phyloP scores from a whole-genome alignment of 1,284 basidiomycete genomes.

The Leucoagaricus sp. region DNA sequence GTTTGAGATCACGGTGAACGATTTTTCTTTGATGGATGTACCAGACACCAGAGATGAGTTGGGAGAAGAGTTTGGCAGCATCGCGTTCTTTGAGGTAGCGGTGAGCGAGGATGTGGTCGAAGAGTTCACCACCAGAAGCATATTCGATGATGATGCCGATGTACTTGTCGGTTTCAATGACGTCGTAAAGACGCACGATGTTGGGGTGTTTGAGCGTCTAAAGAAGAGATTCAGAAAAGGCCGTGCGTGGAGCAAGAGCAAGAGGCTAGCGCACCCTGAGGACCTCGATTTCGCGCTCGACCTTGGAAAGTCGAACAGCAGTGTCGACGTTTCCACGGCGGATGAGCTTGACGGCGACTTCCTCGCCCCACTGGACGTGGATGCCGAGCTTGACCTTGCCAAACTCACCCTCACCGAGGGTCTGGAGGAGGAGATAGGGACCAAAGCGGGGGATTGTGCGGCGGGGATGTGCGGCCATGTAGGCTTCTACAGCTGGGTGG shows the following conservation, averaged over 20 bases:
- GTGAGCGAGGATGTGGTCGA: conserved; percentile 98
- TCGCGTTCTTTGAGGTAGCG: conserved; percentile 95
- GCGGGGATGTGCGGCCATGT: conserved; percentile 80
- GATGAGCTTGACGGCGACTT: conserved; percentile 99
- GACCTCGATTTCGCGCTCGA: conserved; percentile 97
- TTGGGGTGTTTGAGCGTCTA: conserved; percentile 96
- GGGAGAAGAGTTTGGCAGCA: conserved; percentile 95
- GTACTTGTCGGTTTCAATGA: conserved; percentile 99
- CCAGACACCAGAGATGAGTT: conserved; percentile 98
- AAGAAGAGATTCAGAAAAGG: conserved; percentile 11
- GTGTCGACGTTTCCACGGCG: conserved; percentile 91
- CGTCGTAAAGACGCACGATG: conserved; percentile 97
- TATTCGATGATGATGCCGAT: conserved; percentile 99
- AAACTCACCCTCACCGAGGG: conserved; percentile 97
- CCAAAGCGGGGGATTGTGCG: conserved; percentile 90
- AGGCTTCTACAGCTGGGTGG: conserved; percentile 87
- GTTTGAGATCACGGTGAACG: conserved; percentile 98
- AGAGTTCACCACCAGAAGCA: conserved; percentile 96
- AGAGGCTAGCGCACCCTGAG: conserved; percentile 70
- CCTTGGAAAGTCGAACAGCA: conserved; percentile 88
- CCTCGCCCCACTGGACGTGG: conserved; percentile 93
- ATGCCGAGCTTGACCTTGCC: conserved; percentile 99
- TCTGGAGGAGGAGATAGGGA: conserved; percentile 93
- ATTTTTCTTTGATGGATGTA: conserved; percentile 99
- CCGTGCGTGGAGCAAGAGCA: conserved; percentile 15